Conservation (phyloP, 176 grass and related monocot species). For the Guadua angustifolia region DNA sequence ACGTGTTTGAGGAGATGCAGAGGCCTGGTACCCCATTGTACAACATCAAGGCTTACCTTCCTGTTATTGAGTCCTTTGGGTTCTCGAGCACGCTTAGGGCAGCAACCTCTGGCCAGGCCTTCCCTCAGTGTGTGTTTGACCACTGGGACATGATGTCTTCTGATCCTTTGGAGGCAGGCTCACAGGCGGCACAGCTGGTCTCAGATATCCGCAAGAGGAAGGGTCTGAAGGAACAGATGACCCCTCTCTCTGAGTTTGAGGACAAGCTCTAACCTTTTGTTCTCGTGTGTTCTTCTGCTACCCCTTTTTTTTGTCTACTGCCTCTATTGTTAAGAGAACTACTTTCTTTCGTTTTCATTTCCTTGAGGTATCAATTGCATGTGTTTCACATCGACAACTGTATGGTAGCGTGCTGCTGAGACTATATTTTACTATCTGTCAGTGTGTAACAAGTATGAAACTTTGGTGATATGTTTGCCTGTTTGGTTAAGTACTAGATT, state of each 20-base stretch:
- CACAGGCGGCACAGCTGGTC: conserved; percentile 54
- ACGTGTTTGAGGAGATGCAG: conserved; percentile 74
- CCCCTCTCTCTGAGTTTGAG: conserved; percentile 67
- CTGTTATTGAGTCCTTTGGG: conserved; percentile 60
- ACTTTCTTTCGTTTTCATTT: neutral
- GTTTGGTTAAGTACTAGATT: neutral
- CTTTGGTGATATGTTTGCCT: neutral
- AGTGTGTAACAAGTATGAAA: too few species aligned
- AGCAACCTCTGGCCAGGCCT: conserved; percentile 70
- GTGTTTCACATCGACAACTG: neutral
- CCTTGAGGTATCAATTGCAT: neutral
- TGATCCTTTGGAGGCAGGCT: conserved; percentile 54
- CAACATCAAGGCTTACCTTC: conserved; percentile 87
- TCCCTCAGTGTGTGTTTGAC: conserved; percentile 68
- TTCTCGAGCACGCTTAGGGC: conserved; percentile 55
- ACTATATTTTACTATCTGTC: neutral
- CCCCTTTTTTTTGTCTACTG: neutral
- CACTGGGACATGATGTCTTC: conserved; percentile 74
- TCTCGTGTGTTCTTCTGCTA: neutral
- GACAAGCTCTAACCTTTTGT: conserved; percentile 60
- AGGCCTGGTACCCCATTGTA: conserved; percentile 66
- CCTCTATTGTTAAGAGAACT: neutral
- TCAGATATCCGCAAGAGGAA: conserved; percentile 64
- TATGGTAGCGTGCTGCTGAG: neutral
- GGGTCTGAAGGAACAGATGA: conserved; percentile 83